A percentile compares a stretch with the other conserved stretches of the same genome.
Evolutionary conservation across 768 basidiomycete species (phyloP).

Genomic region (Termitomyces titanicus): DNA sequence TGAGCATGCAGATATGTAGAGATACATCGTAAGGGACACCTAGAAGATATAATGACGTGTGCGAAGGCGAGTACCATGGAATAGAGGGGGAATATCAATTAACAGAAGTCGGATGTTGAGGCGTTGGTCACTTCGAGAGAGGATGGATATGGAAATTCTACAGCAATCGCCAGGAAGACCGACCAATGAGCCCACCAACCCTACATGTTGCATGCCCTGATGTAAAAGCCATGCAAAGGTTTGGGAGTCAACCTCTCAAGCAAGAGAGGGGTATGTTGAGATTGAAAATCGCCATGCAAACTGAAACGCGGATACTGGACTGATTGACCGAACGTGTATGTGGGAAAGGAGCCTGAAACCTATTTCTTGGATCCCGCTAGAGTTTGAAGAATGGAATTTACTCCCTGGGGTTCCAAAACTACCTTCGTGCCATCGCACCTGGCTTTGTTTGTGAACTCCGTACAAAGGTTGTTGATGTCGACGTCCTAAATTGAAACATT

Average conservation of each 20-base stretch:
- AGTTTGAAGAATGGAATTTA: slow-evolving; percentile 43
- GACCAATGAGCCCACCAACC: neutral
- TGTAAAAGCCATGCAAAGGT: neutral
- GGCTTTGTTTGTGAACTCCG: slow-evolving; percentile 79
- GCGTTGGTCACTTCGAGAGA: neutral
- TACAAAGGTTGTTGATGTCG: slow-evolving; percentile 76
- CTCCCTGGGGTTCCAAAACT: slow-evolving; percentile 61
- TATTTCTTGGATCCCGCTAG: slow-evolving; percentile 25
- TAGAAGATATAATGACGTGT: neutral
- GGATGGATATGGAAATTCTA: neutral
- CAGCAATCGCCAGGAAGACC: neutral
- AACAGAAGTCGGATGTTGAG: neutral
- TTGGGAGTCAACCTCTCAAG: neutral
- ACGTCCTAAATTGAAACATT: slow-evolving; percentile 44
- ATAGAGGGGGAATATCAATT: neutral
- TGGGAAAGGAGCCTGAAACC: neutral
- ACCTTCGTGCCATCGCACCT: slow-evolving; percentile 83
- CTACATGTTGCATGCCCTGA: neutral
- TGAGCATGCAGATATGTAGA: slow-evolving; percentile 7
- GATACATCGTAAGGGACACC: slow-evolving; percentile 11
- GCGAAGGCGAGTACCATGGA: neutral
- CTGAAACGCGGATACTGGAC: neutral
- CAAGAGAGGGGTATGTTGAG: neutral
- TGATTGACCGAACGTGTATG: neutral
- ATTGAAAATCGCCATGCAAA: neutral